A percentile compares a stretch with the other conserved stretches of the same genome.
These are phyloP conservation scores for Dalechampia spathulata DNA, from an alignment of 441 rosid genomes.

Conservation along the genomic window DNA sequence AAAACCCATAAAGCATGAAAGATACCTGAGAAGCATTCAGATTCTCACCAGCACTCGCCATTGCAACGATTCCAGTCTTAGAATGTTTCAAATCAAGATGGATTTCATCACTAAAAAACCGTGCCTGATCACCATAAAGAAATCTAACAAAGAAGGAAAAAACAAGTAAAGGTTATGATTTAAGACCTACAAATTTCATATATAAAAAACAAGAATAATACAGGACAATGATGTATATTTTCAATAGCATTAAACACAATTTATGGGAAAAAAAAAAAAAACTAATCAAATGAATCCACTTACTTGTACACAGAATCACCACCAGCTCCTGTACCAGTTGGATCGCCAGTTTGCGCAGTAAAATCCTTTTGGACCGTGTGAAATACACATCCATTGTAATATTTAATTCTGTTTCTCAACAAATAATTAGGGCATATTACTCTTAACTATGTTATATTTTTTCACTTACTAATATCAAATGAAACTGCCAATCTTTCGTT, in stretches of 20 bases:
- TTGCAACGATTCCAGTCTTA: constrained; percentile 83
- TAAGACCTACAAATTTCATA: too few relatives aligned
- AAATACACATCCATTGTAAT: constrained; percentile 80
- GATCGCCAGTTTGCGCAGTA: constrained; percentile 95
- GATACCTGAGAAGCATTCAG: constrained; percentile 97
- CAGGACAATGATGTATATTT: too few relatives aligned
- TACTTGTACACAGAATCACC: constrained; percentile 92
- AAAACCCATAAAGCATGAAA: too few relatives aligned
- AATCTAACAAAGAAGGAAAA: constrained; percentile 37
- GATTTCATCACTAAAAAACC: constrained; percentile 83
- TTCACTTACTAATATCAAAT: too few relatives aligned
- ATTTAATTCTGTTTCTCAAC: constrained; percentile 52
- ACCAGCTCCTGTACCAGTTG: constrained; percentile 72
- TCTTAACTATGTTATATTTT: too few relatives aligned
- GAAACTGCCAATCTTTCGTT: too few relatives aligned
- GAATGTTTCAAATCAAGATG: constrained; percentile 84
- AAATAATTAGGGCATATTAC: too few relatives aligned
- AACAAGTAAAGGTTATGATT: too few relatives aligned
- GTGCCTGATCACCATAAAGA: constrained; percentile 89
- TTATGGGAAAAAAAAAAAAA: too few relatives aligned
- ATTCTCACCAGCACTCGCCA: constrained; percentile 98
- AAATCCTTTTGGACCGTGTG: constrained; percentile 94
- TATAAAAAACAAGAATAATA: too few relatives aligned
- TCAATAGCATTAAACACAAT: too few relatives aligned
- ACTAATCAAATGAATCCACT: constrained; percentile 9